phyloP scores from a whole-genome alignment of 2,329 filamentous ascomycete species.

The Lecanicillium sp. region DNA sequence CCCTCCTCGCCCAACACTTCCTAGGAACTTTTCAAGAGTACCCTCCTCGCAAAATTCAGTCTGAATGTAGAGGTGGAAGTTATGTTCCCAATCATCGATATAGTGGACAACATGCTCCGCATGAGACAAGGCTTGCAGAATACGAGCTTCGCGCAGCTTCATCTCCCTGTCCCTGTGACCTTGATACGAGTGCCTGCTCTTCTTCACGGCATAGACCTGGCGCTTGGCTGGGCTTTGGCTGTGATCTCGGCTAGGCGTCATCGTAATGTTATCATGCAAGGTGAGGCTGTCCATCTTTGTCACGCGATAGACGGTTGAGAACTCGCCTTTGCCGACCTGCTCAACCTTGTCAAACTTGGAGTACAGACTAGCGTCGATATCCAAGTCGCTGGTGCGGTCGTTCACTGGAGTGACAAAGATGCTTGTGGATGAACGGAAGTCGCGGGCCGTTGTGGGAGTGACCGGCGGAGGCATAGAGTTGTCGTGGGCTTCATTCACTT shows the following conservation, averaged over 20 bases:
- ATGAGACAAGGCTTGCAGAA: constrained; percentile 67
- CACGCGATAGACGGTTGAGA: constrained; percentile 86
- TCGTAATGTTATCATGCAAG: constrained; percentile 30
- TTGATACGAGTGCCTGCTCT: constrained; percentile 71
- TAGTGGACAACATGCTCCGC: constrained; percentile 82
- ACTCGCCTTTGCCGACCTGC: constrained; percentile 79
- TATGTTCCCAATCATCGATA: constrained; percentile 80
- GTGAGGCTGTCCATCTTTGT: constrained; percentile 29
- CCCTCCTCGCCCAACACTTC: constrained; percentile 73
- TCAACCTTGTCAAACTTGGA: constrained; percentile 76
- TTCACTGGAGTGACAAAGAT: constrained; percentile 62
- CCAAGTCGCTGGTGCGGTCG: constrained; percentile 59
- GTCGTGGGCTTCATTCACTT: constrained; percentile 33
- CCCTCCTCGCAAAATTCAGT: constrained; percentile 96
- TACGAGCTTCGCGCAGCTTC: constrained; percentile 76
- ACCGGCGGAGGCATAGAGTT: constrained; percentile 50
- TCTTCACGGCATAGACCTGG: constrained; percentile 86
- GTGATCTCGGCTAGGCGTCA: constrained; percentile 37
- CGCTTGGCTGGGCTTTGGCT: constrained; percentile 46
- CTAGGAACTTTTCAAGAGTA: constrained; percentile 77
- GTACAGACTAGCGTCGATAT: constrained; percentile 63
- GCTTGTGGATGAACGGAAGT: constrained; percentile 41
- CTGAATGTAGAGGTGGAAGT: constrained; percentile 86
- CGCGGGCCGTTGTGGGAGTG: constrained; percentile 65
- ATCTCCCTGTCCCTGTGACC: constrained; percentile 73